Evolutionary conservation across 2,329 filamentous ascomycete species (phyloP), one percentile per base, ranked within the genome.

Genomic region (Trichoderma polysporum): DNA sequence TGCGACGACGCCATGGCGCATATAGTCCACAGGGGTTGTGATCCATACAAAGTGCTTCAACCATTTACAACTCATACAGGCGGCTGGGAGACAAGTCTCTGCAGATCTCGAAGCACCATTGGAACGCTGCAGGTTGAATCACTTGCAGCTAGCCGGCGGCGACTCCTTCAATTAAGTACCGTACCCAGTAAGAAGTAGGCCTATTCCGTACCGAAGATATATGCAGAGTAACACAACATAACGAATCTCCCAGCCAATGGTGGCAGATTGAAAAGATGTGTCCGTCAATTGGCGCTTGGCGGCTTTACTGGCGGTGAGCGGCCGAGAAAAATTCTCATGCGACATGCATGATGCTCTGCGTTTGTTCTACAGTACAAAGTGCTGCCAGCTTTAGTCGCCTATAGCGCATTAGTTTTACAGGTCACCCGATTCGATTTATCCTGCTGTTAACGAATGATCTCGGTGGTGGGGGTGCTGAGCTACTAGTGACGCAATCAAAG

Each of bases 331-430:
- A 53, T 33, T 50, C 47, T 50, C 47, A 27, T 50, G 47, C 22
- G 22, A 19, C 22, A 25, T 49, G 19, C 45, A 19, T 45, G 19
- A 49, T 22, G 45, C 45, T 49, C 19, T 27, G 7, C 15, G 5
- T 35, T 5, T n/a, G 15, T n/a, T 39, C n/a, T 39, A 39, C 15
- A 13, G 15, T 17, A 17, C 37, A 39, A 45, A 17, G 12, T 45
- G 41, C n/a, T 45, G 41, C 41, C n/a, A 22, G 25, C 6, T 50
- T 57, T 65, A 54, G 60, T 45, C 33, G 60, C 29, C 59, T 39
- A n/a, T 62, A 62, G 45, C 59, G 59, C 49, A 19, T 57, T 49
- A 52, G 52, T 39, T 66, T 66, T 66, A 45, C 62, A 58, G 62
- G 62, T 66, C 62, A 66, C 41, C 54, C 62, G 62, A 66, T 53